These are phyloP conservation scores for Sanguinoderma infundibulare DNA, from an alignment of 1,284 basidiomycete species.

Conservation along the genomic window DNA sequence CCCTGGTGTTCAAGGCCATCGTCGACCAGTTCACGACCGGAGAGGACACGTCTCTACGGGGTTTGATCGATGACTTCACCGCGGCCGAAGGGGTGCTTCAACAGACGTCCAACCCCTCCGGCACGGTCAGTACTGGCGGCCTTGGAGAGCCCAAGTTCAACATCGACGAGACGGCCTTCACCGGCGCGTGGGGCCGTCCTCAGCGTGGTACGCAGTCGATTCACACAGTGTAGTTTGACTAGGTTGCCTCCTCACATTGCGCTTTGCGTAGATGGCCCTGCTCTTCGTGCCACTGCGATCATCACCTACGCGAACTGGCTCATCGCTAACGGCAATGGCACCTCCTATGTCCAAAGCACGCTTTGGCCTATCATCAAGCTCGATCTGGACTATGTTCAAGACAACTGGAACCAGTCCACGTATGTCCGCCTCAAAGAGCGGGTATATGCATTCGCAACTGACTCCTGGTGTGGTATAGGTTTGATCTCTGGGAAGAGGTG, in stretches of 20 bases:
- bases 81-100: constrained; percentile 39
- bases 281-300: constrained; percentile 70
- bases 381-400: constrained; percentile 67
- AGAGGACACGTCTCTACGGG: constrained; percentile 33
- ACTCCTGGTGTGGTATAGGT: constrained; percentile 31
- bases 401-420: constrained; percentile 46
- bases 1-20: constrained; percentile 46
- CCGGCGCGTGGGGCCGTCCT: constrained; percentile 57
- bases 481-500: constrained; percentile 56
- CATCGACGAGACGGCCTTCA: constrained; percentile 48
- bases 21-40: constrained; percentile 43
- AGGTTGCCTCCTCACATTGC: no score
- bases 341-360: constrained; percentile 50
- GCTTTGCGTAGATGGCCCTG: no score
- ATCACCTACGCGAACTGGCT: constrained; percentile 75
- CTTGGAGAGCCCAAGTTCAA: constrained; percentile 59
- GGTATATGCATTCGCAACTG: background rate
- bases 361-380: constrained; percentile 74
- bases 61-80: constrained; percentile 40
- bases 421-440: constrained; percentile 23
- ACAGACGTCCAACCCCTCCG: constrained; percentile 49
- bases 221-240: no score
- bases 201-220: constrained; percentile 41
- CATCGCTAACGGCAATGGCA: constrained; percentile 51
- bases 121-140: constrained; percentile 45